Percentiles rank a stretch among this genome's conserved stretches.
These are phyloP conservation scores for Ogataea ganodermae DNA, from an alignment of 805 yeast genomes.

Conservation along the genomic window DNA sequence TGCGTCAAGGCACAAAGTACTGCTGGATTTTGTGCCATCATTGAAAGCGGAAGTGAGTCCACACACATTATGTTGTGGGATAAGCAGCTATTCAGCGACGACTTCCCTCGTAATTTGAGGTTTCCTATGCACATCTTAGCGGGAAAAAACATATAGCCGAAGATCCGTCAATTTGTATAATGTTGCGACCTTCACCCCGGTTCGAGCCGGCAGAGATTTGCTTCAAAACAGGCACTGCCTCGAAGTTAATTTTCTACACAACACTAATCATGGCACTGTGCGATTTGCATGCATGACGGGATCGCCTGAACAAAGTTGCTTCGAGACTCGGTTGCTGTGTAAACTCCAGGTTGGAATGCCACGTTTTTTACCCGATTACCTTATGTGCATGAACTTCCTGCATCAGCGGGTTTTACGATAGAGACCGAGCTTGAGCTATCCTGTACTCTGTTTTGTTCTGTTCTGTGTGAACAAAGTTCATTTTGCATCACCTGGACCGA, in stretches of 20 bases:
- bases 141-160: not conserved
- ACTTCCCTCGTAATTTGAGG: not conserved
- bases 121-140: too few relatives aligned
- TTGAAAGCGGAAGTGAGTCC: too few relatives aligned
- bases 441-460: not conserved
- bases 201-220: too few relatives aligned
- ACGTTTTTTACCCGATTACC: too few relatives aligned
- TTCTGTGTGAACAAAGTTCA: not conserved
- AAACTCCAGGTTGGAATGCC: not conserved
- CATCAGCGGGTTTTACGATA: not conserved
- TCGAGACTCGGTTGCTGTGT: not conserved
- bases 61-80: too few relatives aligned
- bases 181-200: not conserved
- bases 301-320: too few relatives aligned
- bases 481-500: not conserved
- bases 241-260: too few relatives aligned
- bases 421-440: not conserved
- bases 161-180: not conserved
- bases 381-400: not conserved
- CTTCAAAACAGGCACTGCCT: too few relatives aligned
- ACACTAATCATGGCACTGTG: too few relatives aligned
- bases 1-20: not conserved
- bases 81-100: not conserved
- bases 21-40: too few relatives aligned
- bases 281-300: not conserved